Evolutionary conservation across 2,329 filamentous ascomycete genomes (phyloP).

Genomic region (Talaromyces sp.): DNA sequence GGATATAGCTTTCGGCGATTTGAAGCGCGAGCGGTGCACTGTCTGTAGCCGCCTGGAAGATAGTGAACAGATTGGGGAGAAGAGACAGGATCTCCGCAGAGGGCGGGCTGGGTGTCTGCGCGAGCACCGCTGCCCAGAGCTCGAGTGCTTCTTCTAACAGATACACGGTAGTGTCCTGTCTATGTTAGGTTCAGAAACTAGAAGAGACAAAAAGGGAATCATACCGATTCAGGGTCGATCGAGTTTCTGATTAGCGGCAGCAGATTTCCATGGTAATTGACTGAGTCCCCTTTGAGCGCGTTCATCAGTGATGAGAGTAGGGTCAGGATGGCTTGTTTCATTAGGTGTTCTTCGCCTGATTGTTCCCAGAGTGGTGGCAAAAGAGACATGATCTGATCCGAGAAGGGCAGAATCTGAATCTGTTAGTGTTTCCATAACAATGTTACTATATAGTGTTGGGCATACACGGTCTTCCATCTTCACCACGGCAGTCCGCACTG

Average conservation of each 20-base stretch:
- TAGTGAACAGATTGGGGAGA: conserved; percentile 57
- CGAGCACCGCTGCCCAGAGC: conserved; percentile 73
- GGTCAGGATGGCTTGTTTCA: conserved; percentile 88
- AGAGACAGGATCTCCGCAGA: conserved; percentile 59
- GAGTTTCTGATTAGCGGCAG: conserved; percentile 78
- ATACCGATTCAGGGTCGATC: conserved; percentile 67
- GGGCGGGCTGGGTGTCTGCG: conserved; percentile 57
- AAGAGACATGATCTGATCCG: conserved; percentile 74
- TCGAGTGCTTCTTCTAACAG: conserved; percentile 89
- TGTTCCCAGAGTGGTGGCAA: conserved; percentile 80
- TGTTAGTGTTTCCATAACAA: background rate
- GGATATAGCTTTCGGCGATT: conserved; percentile 65
- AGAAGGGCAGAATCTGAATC: conserved; percentile 54
- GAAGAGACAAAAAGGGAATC: conserved; percentile 12
- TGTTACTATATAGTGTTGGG: background rate
- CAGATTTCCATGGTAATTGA: conserved; percentile 72
- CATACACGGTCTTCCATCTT: conserved; percentile 70
- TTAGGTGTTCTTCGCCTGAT: conserved; percentile 79
- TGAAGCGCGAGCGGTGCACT: conserved; percentile 58
- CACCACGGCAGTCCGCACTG: conserved; percentile 73
- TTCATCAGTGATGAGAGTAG: conserved; percentile 80
- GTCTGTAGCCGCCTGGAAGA: conserved; percentile 62
- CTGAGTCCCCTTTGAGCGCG: conserved; percentile 73
- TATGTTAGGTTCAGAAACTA: background rate
- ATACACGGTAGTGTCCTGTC: conserved; percentile 63